Evolutionary conservation across 768 basidiomycete genomes (phyloP), one percentile per base, ranked within the genome.

Genomic region (Lactifluus echinatus): DNA sequence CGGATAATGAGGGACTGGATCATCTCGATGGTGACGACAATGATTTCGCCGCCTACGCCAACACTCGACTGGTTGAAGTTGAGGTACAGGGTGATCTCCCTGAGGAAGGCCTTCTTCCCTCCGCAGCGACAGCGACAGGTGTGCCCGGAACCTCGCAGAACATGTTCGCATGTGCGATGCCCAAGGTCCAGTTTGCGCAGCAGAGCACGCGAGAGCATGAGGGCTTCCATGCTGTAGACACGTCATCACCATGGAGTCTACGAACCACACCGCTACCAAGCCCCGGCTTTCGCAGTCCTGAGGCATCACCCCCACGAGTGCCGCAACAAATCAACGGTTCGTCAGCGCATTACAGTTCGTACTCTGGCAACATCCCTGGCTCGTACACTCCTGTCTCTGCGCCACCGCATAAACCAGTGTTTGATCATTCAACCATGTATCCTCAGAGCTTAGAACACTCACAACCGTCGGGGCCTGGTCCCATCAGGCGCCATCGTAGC

Each of bases 401-500:
- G 1, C 84, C 88, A 14, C 80, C 85, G 39, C 83, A 85, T 65
- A 82, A 85, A 68, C 77, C 79, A 46, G 73, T 74, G 10, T 88
- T 88, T 53, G 86, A 87, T 70, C 79, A 84, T 64, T 59, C 70
- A 1, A 60, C 73, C 52, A 67, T 84, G 46, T 85, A 80, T 64
- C 74, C 78, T 72, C 74, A 12, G 66, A 77, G 63, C 64, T 74
- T 42, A 73, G 72, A 59, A 33, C 58, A 59, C 14, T 55, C 58
- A 26, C 57, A 59, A 50, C 52, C 19, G 59, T 62, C 55, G 33
- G 78, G 74, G 12, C 66, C 77, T n/a, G 84, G 86, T 10, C 84
- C 86, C 10, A 75, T 82, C 45, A 73, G 86, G 50, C 75, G 88
- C 45, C 82, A 88, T 66, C 76, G 87, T 54, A 87, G 85, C 68